Evolutionary conservation across 352 stramenopile genomes (phyloP), one percentile per base, ranked within the genome.

Genomic region (Phytophthora uliginosa): DNA sequence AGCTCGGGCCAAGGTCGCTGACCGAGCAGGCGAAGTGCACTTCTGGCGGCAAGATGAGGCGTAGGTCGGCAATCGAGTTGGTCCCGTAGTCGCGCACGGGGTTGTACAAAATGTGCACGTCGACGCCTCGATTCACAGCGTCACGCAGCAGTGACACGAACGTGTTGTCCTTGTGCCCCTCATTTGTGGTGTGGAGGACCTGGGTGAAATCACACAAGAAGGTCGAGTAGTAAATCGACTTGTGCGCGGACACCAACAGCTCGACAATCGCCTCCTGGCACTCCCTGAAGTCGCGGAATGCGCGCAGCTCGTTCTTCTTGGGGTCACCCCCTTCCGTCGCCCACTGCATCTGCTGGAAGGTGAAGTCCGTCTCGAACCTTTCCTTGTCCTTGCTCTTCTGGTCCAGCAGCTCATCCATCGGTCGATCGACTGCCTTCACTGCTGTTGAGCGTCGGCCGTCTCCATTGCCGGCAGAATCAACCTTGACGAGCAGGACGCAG

Each of bases 191-290:
- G 26, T 84, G 38, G 1, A 95, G 71, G 18, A 85, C 75, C 34
- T 92, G 87, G 8, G 64, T 88, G 51, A 92, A 93, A 64, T 95
- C 87, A 60, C 87, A 95, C 26, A 95, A 74, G 63, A 95, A 95
- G 4, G 87, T 95, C 55, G 87, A 95, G 66, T 94, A 94, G 75
- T 90, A 92, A 48, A 94, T 84, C 0, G 81, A 90, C 33, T 75
- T 84, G 3, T 67, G 74, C 6, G 87, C 85, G 0, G 84, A 88
- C 31, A 79, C 71, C 3, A 95, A 54, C 13, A 95, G 76, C 22
- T 77, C 57, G 15, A 93, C 83, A 57, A 95, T 90, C 9, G 73
- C 62, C 17, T 73, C 77, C 67, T 91, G 90, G 58, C 87, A 95
- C 58, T 83, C 84, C 2, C 87, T 75, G 57, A 95, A 92, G 59